Base-by-base conservation (phyloP, 2,329 filamentous ascomycete genomes). In the Epichloe glyceriae region DNA sequence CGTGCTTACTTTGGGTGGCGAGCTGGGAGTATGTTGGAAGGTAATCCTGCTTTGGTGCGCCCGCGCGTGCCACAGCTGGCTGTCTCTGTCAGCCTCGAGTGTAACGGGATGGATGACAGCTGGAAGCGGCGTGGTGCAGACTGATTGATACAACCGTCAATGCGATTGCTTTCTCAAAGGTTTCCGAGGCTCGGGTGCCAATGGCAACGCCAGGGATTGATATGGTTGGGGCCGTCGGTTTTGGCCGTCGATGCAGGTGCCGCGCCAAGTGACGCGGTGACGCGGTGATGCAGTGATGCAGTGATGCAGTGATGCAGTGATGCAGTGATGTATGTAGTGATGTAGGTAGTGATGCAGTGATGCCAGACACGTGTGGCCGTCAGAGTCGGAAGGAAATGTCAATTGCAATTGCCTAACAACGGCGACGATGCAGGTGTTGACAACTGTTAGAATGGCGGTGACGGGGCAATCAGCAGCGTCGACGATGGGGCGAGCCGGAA, bases 291-390 rank as follows among this genome's bases (percentile, higher is more conserved):
- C n/a, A n/a, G n/a, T n/a, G n/a, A n/a, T n/a, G n/a, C n/a, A n/a
- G n/a, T n/a, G n/a, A n/a, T n/a, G n/a, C n/a, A n/a, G n/a, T n/a
- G n/a, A n/a, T n/a, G n/a, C n/a, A n/a, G n/a, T n/a, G n/a, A n/a
- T n/a, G n/a, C n/a, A n/a, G n/a, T n/a, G n/a, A n/a, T n/a, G n/a
- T n/a, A n/a, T n/a, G n/a, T n/a, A n/a, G n/a, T n/a, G n/a, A n/a
- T n/a, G n/a, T n/a, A n/a, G n/a, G 34, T 6, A 35, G 35, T 6
- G 40, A 26, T 33, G 45, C 46, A n/a, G 47, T 15, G 37, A 48
- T 40, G 40, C 20, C 45, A n/a, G 45, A 53, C 49, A 57, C 55
- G 55, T 56, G 55, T 53, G 52, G 47, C 47, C 46, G 51, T 53
- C 52, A 39, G 46, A 53, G 52, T 48, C 46, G 50, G 34, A 30